Percentiles rank a stretch among this genome's conserved stretches.
Conservation (phyloP, 2,329 filamentous ascomycete genomes). For the Plenodomus biglobosus region DNA sequence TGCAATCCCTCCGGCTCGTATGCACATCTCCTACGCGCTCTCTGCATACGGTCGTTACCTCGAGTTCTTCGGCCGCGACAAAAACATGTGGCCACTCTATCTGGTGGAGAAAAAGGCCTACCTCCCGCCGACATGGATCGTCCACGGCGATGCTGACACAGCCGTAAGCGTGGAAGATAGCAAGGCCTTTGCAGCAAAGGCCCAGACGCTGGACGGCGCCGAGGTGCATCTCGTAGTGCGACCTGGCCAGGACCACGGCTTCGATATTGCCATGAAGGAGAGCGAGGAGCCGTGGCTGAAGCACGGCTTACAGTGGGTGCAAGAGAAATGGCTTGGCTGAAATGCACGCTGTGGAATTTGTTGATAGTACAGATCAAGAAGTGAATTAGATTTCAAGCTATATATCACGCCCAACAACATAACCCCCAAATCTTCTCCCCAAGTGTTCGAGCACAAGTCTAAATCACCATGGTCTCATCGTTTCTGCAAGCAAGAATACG, state of each 20-base stretch:
- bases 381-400: too few relatives aligned
- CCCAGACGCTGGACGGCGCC: slow-evolving; percentile 12
- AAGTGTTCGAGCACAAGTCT: too few relatives aligned
- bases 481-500: too few relatives aligned
- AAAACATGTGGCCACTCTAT: slow-evolving; percentile 30
- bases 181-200: slow-evolving; percentile 29
- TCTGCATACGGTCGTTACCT: slow-evolving; percentile 22
- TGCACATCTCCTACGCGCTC: slow-evolving; percentile 19
- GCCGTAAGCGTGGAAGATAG: slow-evolving; percentile 32
- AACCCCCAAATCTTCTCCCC: too few relatives aligned
- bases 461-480: too few relatives aligned
- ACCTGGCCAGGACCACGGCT: slow-evolving; percentile 35
- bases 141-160: slow-evolving; percentile 35
- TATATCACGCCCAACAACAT: too few relatives aligned
- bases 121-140: slow-evolving; percentile 34
- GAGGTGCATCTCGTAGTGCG: slow-evolving; percentile 24
- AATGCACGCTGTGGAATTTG: too few relatives aligned
- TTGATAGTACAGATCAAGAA: too few relatives aligned
- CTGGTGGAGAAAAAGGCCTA: slow-evolving; percentile 24
- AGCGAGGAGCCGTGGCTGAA: slow-evolving; percentile 34
- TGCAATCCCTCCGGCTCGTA: slow-evolving; percentile 20
- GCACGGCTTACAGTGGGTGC: slow-evolving; percentile 30
- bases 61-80: slow-evolving; percentile 32
- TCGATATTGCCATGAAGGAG: slow-evolving; percentile 29
- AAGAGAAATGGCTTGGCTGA: slow-evolving; percentile 28